These are phyloP conservation scores for Aquanectria penicillioides DNA, from an alignment of 2,329 filamentous ascomycete species.

Conservation along the genomic window DNA sequence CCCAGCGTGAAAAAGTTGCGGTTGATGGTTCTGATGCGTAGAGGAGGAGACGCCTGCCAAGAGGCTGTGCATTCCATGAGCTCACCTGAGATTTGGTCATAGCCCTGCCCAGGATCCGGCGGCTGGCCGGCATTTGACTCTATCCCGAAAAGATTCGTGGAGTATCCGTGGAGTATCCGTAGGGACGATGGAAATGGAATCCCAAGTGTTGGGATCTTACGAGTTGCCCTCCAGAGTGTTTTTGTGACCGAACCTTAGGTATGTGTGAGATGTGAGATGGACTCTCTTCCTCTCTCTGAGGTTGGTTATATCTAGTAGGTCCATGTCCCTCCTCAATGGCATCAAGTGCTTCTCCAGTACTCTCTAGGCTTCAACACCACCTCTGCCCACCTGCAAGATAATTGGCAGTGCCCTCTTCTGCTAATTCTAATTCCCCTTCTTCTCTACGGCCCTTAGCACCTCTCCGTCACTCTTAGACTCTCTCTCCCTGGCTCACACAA, in stretches of 20 bases:
- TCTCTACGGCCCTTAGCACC: neutral
- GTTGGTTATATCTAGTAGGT: too few species aligned
- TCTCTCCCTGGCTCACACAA: neutral
- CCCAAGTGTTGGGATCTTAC: neutral
- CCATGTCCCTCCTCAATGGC: neutral
- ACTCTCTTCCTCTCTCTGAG: neutral
- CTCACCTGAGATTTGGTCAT: neutral
- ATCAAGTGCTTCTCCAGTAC: neutral
- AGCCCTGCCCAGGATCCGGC: neutral
- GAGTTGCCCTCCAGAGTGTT: neutral
- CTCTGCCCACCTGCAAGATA: too few species aligned
- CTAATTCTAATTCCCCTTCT: too few species aligned
- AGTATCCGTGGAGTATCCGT: too few species aligned
- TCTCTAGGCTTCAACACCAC: conserved; percentile 2
- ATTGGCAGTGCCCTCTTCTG: too few species aligned
- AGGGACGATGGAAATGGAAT: neutral
- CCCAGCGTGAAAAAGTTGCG: too few species aligned
- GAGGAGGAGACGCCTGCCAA: neutral
- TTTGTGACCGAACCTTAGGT: neutral
- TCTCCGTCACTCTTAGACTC: neutral
- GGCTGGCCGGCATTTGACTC: neutral
- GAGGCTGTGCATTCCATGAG: neutral
- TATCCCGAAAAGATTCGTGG: neutral
- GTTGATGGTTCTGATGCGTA: neutral
- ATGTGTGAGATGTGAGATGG: neutral